These are phyloP conservation scores for Cercospora sp. DNA, from an alignment of 2,329 filamentous ascomycete genomes.

Conservation along the genomic window DNA sequence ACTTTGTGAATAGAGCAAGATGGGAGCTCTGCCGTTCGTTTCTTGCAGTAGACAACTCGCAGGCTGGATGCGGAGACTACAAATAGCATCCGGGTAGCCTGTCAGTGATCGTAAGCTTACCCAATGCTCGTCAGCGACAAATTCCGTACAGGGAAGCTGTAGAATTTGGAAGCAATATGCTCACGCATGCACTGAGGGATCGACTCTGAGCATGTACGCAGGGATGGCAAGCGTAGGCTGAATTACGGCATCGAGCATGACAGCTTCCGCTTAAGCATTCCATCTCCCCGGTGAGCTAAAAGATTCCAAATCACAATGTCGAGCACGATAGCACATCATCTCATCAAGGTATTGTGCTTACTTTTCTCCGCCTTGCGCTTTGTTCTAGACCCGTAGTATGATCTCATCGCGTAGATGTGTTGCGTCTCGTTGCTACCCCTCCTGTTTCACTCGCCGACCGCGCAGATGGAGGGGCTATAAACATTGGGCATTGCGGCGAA, in stretches of 20 bases:
- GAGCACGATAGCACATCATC: not conserved
- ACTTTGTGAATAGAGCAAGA: no score
- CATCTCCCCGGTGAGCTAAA: not conserved
- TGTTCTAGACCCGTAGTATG: slow-evolving; percentile 5
- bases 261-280: slow-evolving; percentile 4
- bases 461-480: slow-evolving; percentile 1
- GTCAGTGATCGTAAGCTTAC: not conserved
- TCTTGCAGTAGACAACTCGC: no score
- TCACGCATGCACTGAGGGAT: not conserved
- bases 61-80: not conserved
- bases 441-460: not conserved
- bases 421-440: slow-evolving; percentile 3
- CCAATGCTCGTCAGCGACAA: not conserved
- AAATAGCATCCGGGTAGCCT: not conserved
- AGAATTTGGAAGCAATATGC: not conserved
- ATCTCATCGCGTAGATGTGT: not conserved
- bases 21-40: no score
- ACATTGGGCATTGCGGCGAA: not conserved
- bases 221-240: not conserved
- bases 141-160: not conserved
- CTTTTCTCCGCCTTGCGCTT: not conserved
- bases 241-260: not conserved
- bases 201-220: not conserved
- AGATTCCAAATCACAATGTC: slow-evolving; percentile 1
- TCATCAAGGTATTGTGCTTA: not conserved